Evolutionary conservation across 495 filamentous ascomycete species (phyloP).

Genomic region (Diplogelasinospora grovesii): DNA sequence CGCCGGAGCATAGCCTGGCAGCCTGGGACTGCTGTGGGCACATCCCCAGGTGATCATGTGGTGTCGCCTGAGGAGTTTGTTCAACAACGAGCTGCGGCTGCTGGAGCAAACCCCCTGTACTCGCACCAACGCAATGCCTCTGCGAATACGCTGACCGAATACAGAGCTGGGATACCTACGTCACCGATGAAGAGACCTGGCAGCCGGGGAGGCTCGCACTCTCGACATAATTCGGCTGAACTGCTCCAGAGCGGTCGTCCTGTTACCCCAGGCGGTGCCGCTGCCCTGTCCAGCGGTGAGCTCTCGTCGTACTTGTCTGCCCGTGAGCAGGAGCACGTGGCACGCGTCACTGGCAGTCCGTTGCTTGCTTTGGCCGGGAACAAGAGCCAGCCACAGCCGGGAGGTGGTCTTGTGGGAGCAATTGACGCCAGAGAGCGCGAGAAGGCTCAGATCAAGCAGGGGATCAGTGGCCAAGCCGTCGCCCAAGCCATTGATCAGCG

Average conservation of each 20-base stretch:
- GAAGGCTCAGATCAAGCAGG: slow-evolving; percentile 63
- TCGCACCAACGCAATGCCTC: slow-evolving; percentile 55
- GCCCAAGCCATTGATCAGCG: slow-evolving; percentile 74
- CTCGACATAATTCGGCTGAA: slow-evolving; percentile 37
- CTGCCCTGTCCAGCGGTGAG: slow-evolving; percentile 37
- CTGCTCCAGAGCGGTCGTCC: slow-evolving; percentile 25
- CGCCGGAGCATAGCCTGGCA: slow-evolving; percentile 73
- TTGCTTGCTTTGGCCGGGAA: slow-evolving; percentile 66
- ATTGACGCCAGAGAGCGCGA: slow-evolving; percentile 73
- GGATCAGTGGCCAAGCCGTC: slow-evolving; percentile 63
- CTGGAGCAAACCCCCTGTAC: slow-evolving; percentile 35
- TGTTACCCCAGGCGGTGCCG: slow-evolving; percentile 28
- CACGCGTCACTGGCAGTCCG: slow-evolving; percentile 76
- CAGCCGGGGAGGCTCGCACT: slow-evolving; percentile 30
- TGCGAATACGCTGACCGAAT: slow-evolving; percentile 43
- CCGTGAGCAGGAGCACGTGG: slow-evolving; percentile 89
- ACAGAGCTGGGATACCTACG: slow-evolving; percentile 37
- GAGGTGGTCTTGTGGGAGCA: slow-evolving; percentile 62
- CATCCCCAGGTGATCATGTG: slow-evolving; percentile 31
- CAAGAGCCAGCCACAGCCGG: slow-evolving; percentile 41
- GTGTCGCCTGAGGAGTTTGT: slow-evolving; percentile 73
- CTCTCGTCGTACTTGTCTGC: slow-evolving; percentile 69
- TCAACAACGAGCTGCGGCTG: slow-evolving; percentile 66
- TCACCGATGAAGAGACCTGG: slow-evolving; percentile 17
- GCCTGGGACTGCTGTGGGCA: slow-evolving; percentile 51